Conservation (phyloP, 306 rosid species). For the Inga oerstediana region DNA sequence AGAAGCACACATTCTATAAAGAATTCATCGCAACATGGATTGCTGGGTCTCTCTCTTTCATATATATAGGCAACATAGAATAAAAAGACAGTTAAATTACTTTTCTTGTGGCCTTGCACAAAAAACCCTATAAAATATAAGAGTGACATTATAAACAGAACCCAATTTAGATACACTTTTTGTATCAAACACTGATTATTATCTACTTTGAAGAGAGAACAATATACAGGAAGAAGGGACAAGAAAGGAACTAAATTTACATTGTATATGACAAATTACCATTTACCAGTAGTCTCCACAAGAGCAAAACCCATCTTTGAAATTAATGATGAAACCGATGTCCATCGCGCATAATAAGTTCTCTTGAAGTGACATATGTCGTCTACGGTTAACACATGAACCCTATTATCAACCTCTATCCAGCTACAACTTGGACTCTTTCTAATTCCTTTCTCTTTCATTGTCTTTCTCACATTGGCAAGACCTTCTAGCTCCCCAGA, state of each 20-base stretch:
- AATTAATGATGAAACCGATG: constrained; percentile 40
- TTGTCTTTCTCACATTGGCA: constrained; percentile 35
- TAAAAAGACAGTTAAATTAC: neutral
- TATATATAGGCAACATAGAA: neutral
- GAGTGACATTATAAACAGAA: neutral
- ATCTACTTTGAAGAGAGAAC: neutral
- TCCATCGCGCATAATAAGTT: constrained; percentile 39
- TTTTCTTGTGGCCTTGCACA: too few species aligned
- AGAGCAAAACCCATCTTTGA: constrained; percentile 39
- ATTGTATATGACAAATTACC: constrained; percentile 29
- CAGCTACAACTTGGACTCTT: constrained; percentile 11
- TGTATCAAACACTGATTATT: neutral
- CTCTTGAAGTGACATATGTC: constrained; percentile 37
- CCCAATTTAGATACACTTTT: neutral
- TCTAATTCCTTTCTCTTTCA: constrained; percentile 14
- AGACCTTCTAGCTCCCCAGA: constrained; percentile 43
- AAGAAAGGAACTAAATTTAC: neutral
- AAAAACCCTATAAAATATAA: neutral
- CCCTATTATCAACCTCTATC: too few species aligned
- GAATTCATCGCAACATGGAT: too few species aligned
- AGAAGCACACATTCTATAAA: neutral
- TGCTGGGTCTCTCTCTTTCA: too few species aligned
- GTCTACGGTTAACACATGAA: constrained; percentile 48
- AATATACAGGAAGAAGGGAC: neutral
- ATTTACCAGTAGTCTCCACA: constrained; percentile 43